These are phyloP conservation scores for Phytophthora rubi DNA, from an alignment of 352 stramenopile species.

Conservation along the genomic window DNA sequence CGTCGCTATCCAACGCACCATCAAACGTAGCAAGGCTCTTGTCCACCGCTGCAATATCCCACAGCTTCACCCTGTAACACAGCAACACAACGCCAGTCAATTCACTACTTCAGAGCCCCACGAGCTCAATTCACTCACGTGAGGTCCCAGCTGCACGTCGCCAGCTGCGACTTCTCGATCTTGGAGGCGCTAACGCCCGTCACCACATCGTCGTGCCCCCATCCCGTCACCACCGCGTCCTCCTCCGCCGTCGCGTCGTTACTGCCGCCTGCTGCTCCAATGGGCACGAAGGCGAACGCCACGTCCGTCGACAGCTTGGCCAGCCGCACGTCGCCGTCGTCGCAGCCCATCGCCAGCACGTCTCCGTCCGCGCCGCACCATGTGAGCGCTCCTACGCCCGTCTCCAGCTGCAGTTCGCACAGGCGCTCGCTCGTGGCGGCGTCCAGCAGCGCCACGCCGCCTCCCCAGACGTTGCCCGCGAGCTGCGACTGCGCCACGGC, in stretches of 20 bases:
- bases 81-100: background rate
- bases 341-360: slow-evolving; percentile 66
- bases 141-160: slow-evolving; percentile 73
- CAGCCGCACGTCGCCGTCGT: slow-evolving; percentile 77
- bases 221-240: slow-evolving; percentile 20
- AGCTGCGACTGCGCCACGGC: slow-evolving; percentile 73
- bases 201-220: slow-evolving; percentile 77
- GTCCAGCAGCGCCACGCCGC: slow-evolving; percentile 63
- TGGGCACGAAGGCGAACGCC: slow-evolving; percentile 48
- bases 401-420: slow-evolving; percentile 49
- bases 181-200: slow-evolving; percentile 56
- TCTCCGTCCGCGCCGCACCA: slow-evolving; percentile 60
- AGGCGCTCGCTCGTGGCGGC: slow-evolving; percentile 46
- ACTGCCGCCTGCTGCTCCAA: slow-evolving; percentile 6
- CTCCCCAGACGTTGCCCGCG: slow-evolving; percentile 80
- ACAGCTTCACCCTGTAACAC: slow-evolving; percentile 69
- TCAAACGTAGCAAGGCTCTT: slow-evolving; percentile 61
- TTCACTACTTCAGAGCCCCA: background rate
- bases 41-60: slow-evolving; percentile 62
- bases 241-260: slow-evolving; percentile 1
- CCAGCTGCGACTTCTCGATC: slow-evolving; percentile 53
- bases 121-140: slow-evolving; percentile 43
- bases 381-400: slow-evolving; percentile 56
- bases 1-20: slow-evolving; percentile 25
- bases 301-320: slow-evolving; percentile 45